Evolutionary conservation across 257 asterid genomes (phyloP), one percentile per base, ranked within the genome.

Genomic region (Ligustrum vulgare): DNA sequence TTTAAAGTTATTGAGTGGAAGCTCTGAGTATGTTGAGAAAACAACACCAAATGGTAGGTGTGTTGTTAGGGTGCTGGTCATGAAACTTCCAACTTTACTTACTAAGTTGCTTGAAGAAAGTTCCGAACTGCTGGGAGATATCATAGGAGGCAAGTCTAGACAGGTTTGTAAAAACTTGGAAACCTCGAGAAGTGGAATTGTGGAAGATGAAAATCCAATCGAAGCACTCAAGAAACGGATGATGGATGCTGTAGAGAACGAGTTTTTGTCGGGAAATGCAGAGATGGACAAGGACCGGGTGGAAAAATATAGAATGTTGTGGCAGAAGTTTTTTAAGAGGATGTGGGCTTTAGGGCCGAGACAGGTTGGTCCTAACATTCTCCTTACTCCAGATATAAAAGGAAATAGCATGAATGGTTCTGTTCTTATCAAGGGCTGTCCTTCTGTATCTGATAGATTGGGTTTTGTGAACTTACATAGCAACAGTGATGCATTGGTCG

Each of bases 311-410:
- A 81, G 83, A 78, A 67, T 34, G 23, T 67, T 62, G 66, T 94
- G 98, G 97, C 89, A 82, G 62, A 85, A 81, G 9, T 33, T 86
- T 74, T 84, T 92, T 15, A 87, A 76, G 78, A 89, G 97, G 84
- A 90, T 94, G 63, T 94, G 98, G 98, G 97, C 98, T 15, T 84
- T 94, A 74, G 98, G 98, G 31, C 98, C 97, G 66, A 79, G 89
- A 63, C 97, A 92, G 78, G 88, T 90, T 60, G 98, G 98, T 81
- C 97, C 97, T 7, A 94, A 94, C 80, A 80, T 94, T 82, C 91
- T 94, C 77, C 83, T 94, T 66, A 82, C 88, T 72, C 96, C 97
- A 34, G 88, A 82, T 33, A 43, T 35, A 34, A 77, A 75, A 62
- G 89, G 77, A 69, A 87, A 77, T 66, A 70, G 62, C 70, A 72